A percentile compares a stretch with the other conserved stretches of the same genome.
phyloP scores from a whole-genome alignment of 2,329 filamentous ascomycete genomes.

The Passalora sequoiae region DNA sequence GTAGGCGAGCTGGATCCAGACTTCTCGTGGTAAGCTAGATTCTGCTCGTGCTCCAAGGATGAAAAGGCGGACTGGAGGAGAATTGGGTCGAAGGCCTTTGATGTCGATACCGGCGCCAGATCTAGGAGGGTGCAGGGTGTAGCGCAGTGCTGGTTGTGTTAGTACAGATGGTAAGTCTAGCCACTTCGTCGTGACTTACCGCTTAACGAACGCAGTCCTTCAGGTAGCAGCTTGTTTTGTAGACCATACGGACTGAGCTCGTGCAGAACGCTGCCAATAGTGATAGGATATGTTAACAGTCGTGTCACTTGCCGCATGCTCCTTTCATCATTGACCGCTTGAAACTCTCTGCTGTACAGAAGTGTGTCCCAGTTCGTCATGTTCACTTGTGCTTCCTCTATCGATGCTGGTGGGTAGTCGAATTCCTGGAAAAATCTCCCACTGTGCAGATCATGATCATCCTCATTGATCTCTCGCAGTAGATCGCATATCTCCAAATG shows the following conservation, averaged over 20 bases:
- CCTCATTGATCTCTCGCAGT: slow-evolving; percentile 89
- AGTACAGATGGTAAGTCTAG: slow-evolving; percentile 13
- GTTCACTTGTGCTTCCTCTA: slow-evolving; percentile 89
- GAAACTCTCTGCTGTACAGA: slow-evolving; percentile 85
- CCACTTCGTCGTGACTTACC: slow-evolving; percentile 53
- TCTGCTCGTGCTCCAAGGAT: slow-evolving; percentile 94
- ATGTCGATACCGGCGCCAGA: slow-evolving; percentile 68
- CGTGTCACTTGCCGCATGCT: slow-evolving; percentile 89
- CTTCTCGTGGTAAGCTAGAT: slow-evolving; percentile 86
- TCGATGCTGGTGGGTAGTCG: slow-evolving; percentile 79
- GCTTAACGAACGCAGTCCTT: slow-evolving; percentile 89
- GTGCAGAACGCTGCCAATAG: slow-evolving; percentile 84
- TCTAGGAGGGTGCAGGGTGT: slow-evolving; percentile 83
- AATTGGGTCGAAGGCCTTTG: slow-evolving; percentile 73
- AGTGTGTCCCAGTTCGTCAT: slow-evolving; percentile 99
- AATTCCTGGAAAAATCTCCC: slow-evolving; percentile 92
- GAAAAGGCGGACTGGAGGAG: slow-evolving; percentile 86
- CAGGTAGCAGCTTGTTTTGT: slow-evolving; percentile 71
- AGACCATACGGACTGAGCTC: slow-evolving; percentile 91
- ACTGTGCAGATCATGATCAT: slow-evolving; percentile 89
- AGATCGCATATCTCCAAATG: slow-evolving; percentile 92
- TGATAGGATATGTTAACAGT: slow-evolving; percentile 88
- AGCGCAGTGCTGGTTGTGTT: slow-evolving; percentile 65
- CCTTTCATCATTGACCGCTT: slow-evolving; percentile 84
- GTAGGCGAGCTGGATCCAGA: slow-evolving; percentile 90